These are phyloP conservation scores for Wickerhamomyces queroliae DNA, from an alignment of 805 yeast species.

Conservation along the genomic window DNA sequence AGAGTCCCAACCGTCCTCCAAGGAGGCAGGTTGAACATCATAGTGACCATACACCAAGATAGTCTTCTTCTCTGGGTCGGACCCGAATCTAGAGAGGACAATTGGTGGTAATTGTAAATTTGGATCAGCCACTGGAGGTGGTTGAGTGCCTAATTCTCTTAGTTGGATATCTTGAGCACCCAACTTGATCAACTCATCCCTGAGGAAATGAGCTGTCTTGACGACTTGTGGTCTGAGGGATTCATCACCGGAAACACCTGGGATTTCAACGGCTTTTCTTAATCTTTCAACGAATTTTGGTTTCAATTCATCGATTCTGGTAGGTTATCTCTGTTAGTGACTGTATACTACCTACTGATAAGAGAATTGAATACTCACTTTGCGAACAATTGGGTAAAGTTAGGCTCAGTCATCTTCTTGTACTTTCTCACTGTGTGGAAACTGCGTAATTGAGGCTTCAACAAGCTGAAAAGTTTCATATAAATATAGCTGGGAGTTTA, in stretches of 20 bases:
- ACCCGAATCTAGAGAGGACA: constrained; percentile 84
- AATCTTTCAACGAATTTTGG: constrained; percentile 70
- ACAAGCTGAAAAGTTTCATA: background rate
- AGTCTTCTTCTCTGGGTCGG: constrained; percentile 77
- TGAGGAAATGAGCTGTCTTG: constrained; percentile 82
- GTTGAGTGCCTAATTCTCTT: constrained; percentile 82
- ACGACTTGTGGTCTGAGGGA: constrained; percentile 82
- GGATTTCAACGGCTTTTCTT: constrained; percentile 83
- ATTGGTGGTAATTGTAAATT: constrained; percentile 84
- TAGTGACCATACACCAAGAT: constrained; percentile 94
- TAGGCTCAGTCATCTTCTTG: constrained; percentile 6
- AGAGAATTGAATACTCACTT: constrained; percentile 7
- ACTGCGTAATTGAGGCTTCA: background rate
- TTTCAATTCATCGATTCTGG: constrained; percentile 67
- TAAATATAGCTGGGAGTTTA: no score
- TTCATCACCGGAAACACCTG: constrained; percentile 93
- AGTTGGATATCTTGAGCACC: constrained; percentile 82
- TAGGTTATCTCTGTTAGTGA: constrained; percentile 19
- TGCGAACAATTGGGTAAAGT: constrained; percentile 9
- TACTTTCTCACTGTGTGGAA: no score
- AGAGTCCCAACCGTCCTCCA: constrained; percentile 92
- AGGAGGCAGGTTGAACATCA: constrained; percentile 94
- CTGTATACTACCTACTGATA: no score
- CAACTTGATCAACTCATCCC: constrained; percentile 56
- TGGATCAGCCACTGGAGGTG: constrained; percentile 75